Percentiles rank a stretch among this genome's conserved stretches.
phyloP scores from a whole-genome alignment of 352 stramenopile genomes.

The Phytopythium litorale region DNA sequence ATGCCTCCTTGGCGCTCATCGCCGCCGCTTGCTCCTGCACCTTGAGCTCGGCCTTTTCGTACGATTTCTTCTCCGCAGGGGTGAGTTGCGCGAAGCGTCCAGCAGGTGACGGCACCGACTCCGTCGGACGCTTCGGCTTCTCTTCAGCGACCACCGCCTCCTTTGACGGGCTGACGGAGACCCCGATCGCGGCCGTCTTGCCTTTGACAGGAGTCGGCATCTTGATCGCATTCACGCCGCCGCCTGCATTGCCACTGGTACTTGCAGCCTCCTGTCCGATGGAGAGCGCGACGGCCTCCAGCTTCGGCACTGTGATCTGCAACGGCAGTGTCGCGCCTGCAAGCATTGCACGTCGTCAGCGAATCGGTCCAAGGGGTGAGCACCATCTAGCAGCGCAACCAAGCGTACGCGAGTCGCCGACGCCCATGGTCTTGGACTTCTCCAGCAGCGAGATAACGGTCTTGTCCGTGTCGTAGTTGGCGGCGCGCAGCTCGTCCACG shows the following conservation, averaged over 20 bases:
- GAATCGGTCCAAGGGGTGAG: neutral
- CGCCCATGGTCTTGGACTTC: conserved; percentile 48
- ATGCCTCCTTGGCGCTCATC: conserved; percentile 40
- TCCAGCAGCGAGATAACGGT: conserved; percentile 70
- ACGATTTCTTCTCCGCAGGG: conserved; percentile 52
- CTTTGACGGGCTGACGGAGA: conserved; percentile 5
- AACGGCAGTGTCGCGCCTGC: conserved; percentile 39
- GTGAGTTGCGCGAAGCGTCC: conserved; percentile 31
- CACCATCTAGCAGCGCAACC: neutral
- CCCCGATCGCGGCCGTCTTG: conserved; percentile 47
- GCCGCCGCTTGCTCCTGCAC: conserved; percentile 53
- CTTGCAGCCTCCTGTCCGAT: conserved; percentile 33
- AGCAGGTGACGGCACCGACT: neutral
- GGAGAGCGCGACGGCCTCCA: conserved; percentile 54
- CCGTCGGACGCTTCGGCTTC: conserved; percentile 5
- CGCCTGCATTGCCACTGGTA: neutral
- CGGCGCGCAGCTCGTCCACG: conserved; percentile 51
- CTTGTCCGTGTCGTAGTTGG: conserved; percentile 82
- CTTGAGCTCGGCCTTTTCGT: conserved; percentile 65
- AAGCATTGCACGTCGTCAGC: neutral
- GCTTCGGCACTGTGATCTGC: conserved; percentile 58
- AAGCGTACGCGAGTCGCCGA: conserved; percentile 13
- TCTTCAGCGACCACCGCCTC: neutral
- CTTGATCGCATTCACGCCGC: conserved; percentile 18
- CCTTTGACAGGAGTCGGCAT: conserved; percentile 38